These are phyloP conservation scores for Sphagnum magellanicum DNA, from an alignment of 228 moss, liverwort and hornwort genomes.

Conservation along the genomic window DNA sequence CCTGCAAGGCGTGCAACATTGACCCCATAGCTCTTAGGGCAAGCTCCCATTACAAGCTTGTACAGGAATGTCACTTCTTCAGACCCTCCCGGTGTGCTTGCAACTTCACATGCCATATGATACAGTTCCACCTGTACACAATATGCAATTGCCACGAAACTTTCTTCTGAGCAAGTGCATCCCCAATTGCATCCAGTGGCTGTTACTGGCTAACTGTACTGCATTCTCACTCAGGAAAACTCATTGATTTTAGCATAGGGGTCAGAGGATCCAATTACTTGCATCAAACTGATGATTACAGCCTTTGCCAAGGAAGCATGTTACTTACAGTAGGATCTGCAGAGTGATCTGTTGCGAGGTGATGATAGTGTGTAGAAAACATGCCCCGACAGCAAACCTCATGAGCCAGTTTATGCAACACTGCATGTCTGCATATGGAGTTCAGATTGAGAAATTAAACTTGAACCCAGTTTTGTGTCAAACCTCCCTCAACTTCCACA, in stretches of 20 bases:
- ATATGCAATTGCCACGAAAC: neutral
- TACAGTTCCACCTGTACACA: constrained; percentile 68
- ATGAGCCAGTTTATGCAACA: constrained; percentile 64
- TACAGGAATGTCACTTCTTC: constrained; percentile 96
- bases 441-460: neutral
- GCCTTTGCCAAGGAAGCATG: neutral
- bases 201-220: no score
- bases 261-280: no score
- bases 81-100: constrained; percentile 51
- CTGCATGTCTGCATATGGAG: constrained; percentile 62
- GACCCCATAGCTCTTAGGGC: constrained; percentile 96
- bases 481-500: no score
- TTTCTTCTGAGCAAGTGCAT: no score
- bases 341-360: constrained; percentile 72
- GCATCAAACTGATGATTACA: neutral
- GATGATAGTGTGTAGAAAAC: constrained; percentile 99
- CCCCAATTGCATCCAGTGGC: no score
- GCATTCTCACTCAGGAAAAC: no score
- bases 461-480: no score
- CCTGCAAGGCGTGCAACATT: constrained; percentile 98
- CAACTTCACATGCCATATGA: constrained; percentile 98
- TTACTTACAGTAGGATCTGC: constrained; percentile 53
- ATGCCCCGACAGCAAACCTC: constrained; percentile 83
- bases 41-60: constrained; percentile 79
- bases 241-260: no score